These are phyloP conservation scores for Kondoa subrosea DNA, from an alignment of 768 basidiomycete genomes.

Conservation along the genomic window DNA sequence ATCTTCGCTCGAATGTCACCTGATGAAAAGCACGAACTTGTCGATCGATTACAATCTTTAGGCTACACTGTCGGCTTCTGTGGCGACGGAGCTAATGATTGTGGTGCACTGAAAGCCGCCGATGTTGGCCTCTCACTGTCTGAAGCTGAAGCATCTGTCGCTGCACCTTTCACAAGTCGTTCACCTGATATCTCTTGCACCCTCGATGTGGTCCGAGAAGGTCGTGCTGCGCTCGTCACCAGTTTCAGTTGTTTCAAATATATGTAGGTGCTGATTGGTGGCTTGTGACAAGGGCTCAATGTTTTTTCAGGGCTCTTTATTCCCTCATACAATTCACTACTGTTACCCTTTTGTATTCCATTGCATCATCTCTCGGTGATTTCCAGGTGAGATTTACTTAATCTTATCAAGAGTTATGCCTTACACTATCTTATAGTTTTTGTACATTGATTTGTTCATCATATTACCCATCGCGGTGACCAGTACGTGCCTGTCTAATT, in stretches of 20 bases:
- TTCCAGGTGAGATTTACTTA: conserved; percentile 52
- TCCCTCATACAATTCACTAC: conserved; percentile 99
- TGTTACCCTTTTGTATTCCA: conserved; percentile 83
- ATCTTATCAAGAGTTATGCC: not conserved
- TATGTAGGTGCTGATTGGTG: conserved; percentile 47
- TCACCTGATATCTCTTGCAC: conserved; percentile 91
- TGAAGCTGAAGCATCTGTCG: conserved; percentile 95
- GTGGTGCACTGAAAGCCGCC: conserved; percentile 92
- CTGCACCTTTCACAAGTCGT: conserved; percentile 88
- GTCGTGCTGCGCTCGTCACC: conserved; percentile 84
- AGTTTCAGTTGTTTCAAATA: conserved; percentile 99
- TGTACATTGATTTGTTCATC: conserved; percentile 95
- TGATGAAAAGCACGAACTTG: conserved; percentile 96
- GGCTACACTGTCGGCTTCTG: conserved; percentile 98
- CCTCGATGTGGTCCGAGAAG: conserved; percentile 90
- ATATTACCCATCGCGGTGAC: conserved; percentile 93
- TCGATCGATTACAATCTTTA: conserved; percentile 76
- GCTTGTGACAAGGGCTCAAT: not conserved
- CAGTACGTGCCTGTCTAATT: conserved; percentile 43
- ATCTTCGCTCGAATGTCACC: conserved; percentile 98
- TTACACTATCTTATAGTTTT: conserved; percentile 42
- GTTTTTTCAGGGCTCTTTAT: conserved; percentile 64
- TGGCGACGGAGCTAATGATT: conserved; percentile 97
- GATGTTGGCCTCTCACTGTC: conserved; percentile 93
- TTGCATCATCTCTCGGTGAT: conserved; percentile 88